Conservation (phyloP, 306 rosid genomes). For the Astragalus membranaceus region DNA sequence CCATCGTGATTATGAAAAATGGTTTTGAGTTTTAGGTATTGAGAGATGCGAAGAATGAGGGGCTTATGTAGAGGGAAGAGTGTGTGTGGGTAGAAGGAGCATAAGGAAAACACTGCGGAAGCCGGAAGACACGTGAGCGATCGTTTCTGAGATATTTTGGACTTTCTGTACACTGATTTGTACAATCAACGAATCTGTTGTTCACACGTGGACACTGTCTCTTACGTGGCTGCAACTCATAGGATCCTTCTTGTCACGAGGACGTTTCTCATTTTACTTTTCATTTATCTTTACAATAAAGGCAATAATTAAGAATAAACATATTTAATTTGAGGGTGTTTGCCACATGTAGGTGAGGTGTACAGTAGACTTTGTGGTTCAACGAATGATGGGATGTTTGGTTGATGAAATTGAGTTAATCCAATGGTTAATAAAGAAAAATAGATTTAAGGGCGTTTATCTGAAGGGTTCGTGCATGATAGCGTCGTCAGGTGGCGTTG, state of each 20-base stretch:
- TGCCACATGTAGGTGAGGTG: background rate
- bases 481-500: background rate
- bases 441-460: too few relatives aligned
- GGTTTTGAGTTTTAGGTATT: background rate
- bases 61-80: background rate
- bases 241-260: conserved; percentile 38
- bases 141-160: background rate
- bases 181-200: background rate
- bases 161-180: background rate
- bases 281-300: background rate
- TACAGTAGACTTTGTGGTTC: background rate
- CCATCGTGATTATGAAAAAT: conserved; percentile 31
- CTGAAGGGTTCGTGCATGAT: too few relatives aligned
- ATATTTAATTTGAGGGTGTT: too few relatives aligned
- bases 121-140: conserved; percentile 38
- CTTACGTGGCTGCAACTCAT: conserved; percentile 27
- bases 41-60: background rate
- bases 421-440: too few relatives aligned
- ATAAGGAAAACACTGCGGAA: conserved; percentile 17
- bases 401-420: too few relatives aligned
- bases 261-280: background rate
- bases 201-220: background rate
- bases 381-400: background rate
- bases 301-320: too few relatives aligned
- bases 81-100: background rate